Conservation (phyloP, 345 rosid genomes). For the Barbarea vulgaris region DNA sequence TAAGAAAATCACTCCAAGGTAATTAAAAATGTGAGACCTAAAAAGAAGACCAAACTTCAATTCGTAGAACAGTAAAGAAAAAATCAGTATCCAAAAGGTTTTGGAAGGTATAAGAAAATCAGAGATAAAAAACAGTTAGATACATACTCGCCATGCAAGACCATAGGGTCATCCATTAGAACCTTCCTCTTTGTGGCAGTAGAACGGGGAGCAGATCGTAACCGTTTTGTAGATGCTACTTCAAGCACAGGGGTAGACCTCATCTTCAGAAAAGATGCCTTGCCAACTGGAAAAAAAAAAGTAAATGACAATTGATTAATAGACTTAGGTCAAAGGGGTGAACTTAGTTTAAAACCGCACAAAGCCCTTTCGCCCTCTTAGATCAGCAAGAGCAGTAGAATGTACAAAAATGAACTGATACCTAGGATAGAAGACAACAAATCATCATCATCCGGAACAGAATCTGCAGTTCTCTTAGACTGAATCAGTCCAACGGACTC, state of each 20-base stretch:
- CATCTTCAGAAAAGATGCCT: constrained; percentile 80
- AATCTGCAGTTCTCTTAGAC: constrained; percentile 62
- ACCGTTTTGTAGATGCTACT: constrained; percentile 64
- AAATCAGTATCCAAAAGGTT: background rate
- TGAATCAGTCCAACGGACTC: constrained; percentile 66
- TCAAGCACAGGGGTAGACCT: constrained; percentile 71
- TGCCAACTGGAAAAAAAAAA: constrained; percentile 70
- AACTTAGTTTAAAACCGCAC: constrained; percentile 3
- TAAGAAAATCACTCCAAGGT: background rate
- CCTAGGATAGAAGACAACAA: constrained; percentile 95
- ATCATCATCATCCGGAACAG: constrained; percentile 94
- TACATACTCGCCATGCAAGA: constrained; percentile 98
- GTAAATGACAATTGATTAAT: constrained; percentile 6
- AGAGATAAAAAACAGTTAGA: constrained; percentile 14
- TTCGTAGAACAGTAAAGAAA: background rate
- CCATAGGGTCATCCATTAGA: constrained; percentile 91
- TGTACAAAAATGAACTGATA: constrained; percentile 38
- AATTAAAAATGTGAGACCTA: constrained; percentile 8
- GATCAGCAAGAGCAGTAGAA: constrained; percentile 13
- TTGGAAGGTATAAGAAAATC: background rate
- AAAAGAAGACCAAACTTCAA: constrained; percentile 14
- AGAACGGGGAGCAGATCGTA: constrained; percentile 57
- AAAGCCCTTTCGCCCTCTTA: constrained; percentile 2
- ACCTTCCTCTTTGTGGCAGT: constrained; percentile 84
- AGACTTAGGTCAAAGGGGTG: constrained; percentile 2